These are phyloP conservation scores for Geotrichum candidum DNA, from an alignment of 1,139 yeast genomes.

Conservation along the genomic window DNA sequence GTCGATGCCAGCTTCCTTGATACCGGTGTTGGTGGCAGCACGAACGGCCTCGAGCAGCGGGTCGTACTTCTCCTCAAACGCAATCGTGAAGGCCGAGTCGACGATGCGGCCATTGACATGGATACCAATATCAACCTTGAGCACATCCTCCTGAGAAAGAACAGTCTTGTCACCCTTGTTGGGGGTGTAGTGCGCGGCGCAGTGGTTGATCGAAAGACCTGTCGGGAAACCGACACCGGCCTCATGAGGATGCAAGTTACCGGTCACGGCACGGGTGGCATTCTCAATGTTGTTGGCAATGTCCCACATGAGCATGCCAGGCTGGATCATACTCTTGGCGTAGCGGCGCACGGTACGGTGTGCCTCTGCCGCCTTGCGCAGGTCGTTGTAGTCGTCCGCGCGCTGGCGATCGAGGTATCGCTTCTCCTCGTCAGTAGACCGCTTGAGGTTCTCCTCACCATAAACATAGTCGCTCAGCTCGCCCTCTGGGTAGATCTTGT, in stretches of 20 bases:
- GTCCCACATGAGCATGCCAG: constrained; percentile 90
- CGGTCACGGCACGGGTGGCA: constrained; percentile 69
- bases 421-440: constrained; percentile 76
- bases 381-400: constrained; percentile 71
- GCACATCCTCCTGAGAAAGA: constrained; percentile 76
- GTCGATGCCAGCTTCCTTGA: constrained; percentile 90
- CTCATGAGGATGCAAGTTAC: constrained; percentile 50
- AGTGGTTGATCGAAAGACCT: constrained; percentile 85
- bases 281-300: constrained; percentile 87
- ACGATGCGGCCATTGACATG: constrained; percentile 94
- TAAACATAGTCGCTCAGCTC: constrained; percentile 38
- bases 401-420: constrained; percentile 20
- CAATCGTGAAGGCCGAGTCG: constrained; percentile 91
- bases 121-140: constrained; percentile 96
- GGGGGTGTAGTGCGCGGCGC: constrained; percentile 98
- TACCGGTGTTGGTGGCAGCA: constrained; percentile 92
- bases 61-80: constrained; percentile 76
- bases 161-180: constrained; percentile 88
- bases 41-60: constrained; percentile 72
- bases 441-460: constrained; percentile 61
- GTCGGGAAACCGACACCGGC: constrained; percentile 98
- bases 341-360: constrained; percentile 86
- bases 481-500: constrained; percentile 14
- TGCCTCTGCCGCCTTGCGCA: constrained; percentile 92
- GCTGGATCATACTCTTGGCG: constrained; percentile 67